Evolutionary conservation across 345 rosid species (phyloP), one percentile per base, ranked within the genome.

Genomic region (Combretum micranthum): DNA sequence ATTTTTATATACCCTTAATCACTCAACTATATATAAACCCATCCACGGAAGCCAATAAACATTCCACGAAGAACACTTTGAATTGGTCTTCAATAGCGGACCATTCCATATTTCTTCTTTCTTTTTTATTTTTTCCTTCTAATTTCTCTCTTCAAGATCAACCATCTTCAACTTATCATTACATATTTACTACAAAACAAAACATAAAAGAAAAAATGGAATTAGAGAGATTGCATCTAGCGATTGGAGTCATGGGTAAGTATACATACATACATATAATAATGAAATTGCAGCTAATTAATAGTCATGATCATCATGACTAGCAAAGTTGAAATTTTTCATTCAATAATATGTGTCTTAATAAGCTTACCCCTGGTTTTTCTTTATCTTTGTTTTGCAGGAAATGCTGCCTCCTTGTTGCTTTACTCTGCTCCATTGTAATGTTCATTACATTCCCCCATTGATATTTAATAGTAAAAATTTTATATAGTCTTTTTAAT

Each of bases 401-500:
- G 96, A 60, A 92, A 86, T 69, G 95, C 83, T 49, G 73, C 96
- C 59, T 80, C 90, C 43, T 74, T 88, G 77, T 63, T 80, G 65
- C 90, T 84, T 51, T 86, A 69, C 39, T 56, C 86, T 49, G 75
- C 91, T 23, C 98, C 98, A 20, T 69, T 76, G 95, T 86, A 92
- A 78, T 55, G 59, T 50, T 42, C 17, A 21, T 6, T 19, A 9
- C 45, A 10, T 20, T n/a, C 26, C 14, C 55, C 14, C 55, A 13
- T 16, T 6, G 56, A 20, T n/a, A 32, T 32, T 25, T 4, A 32
- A 32, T 32, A 9, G 10, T 5, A n/a, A n/a, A n/a, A n/a, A n/a
- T n/a, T n/a, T n/a, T n/a, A 39, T 15, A 43, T 22, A 14, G 61
- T 39, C 47, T 57, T 18, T n/a, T 9, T 56, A 32, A 1, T 43